Conservation (phyloP, 495 filamentous ascomycete species). For the Acidomyces sp. region DNA sequence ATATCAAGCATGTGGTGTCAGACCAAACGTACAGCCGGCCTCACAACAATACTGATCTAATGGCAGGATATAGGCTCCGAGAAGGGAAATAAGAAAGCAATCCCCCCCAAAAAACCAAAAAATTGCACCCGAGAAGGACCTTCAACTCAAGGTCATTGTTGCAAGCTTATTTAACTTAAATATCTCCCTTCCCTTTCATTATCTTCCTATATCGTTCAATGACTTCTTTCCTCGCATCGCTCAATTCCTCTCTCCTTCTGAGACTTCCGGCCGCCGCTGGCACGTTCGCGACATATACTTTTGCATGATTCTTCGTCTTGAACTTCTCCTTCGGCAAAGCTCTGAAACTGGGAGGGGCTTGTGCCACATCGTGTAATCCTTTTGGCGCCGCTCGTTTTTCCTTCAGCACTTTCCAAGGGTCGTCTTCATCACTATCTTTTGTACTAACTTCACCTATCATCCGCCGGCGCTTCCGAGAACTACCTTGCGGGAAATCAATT, state of each 20-base stretch:
- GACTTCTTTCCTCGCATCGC: slow-evolving; percentile 56
- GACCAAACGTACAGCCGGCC: too few relatives aligned
- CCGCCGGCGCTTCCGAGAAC: slow-evolving; percentile 31
- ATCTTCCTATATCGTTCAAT: slow-evolving; percentile 70
- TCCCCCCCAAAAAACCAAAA: too few relatives aligned
- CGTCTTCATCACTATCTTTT: slow-evolving; percentile 42
- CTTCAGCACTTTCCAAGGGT: slow-evolving; percentile 71
- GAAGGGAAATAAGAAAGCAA: too few relatives aligned
- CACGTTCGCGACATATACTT: slow-evolving; percentile 58
- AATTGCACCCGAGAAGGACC: too few relatives aligned
- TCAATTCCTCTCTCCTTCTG: slow-evolving; percentile 68
- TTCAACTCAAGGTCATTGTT: too few relatives aligned
- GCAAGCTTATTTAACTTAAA: slow-evolving; percentile 1
- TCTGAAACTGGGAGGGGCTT: slow-evolving; percentile 66
- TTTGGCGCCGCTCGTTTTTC: slow-evolving; percentile 36
- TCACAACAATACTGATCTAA: too few relatives aligned
- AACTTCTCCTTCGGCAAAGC: slow-evolving; percentile 53
- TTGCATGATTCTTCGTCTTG: slow-evolving; percentile 51
- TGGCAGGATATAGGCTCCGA: too few relatives aligned
- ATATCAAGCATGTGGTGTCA: too few relatives aligned
- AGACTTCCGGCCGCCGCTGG: slow-evolving; percentile 69
- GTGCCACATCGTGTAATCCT: slow-evolving; percentile 62
- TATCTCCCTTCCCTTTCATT: slow-evolving; percentile 37
- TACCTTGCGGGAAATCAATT: slow-evolving; percentile 38
- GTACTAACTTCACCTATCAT: slow-evolving; percentile 28